These are phyloP conservation scores for Acanthamoeba royreba DNA, from an alignment of 208 protist species.

Conservation along the genomic window DNA sequence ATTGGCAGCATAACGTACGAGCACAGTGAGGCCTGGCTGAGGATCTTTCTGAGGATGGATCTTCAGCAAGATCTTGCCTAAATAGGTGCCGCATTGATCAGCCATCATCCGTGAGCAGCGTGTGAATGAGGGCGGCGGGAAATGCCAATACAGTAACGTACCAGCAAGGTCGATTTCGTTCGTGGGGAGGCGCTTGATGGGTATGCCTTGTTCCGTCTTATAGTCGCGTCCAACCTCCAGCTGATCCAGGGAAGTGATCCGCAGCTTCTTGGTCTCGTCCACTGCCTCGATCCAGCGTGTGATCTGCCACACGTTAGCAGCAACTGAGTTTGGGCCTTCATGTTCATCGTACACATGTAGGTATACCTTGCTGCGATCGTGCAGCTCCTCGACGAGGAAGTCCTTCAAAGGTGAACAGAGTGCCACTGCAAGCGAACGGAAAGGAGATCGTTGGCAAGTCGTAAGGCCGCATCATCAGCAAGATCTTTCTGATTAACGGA, in stretches of 20 bases:
- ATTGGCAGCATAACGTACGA: too few species aligned
- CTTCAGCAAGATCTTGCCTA: background rate
- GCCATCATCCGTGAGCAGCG: background rate
- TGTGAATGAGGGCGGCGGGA: background rate
- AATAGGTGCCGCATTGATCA: background rate
- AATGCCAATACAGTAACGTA: background rate
- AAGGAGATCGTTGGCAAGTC: too few species aligned
- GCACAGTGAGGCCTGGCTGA: background rate
- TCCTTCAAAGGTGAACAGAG: background rate
- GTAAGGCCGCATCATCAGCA: too few species aligned
- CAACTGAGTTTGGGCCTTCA: background rate
- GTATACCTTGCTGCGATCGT: background rate
- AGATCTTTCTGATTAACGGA: too few species aligned
- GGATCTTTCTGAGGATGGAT: background rate
- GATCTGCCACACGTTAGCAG: background rate
- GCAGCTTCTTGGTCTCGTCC: background rate
- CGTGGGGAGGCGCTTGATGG: slow-evolving; percentile 5
- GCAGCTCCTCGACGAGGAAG: background rate
- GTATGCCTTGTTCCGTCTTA: slow-evolving; percentile 20
- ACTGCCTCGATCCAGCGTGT: background rate
- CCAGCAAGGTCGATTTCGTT: slow-evolving; percentile 12
- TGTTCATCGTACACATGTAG: too few species aligned
- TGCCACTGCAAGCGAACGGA: background rate
- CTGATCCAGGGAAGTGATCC: background rate
- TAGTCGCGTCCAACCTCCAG: slow-evolving; percentile 1